Base-by-base conservation (phyloP, 441 rosid genomes). In the Gossypium lobatum region DNA sequence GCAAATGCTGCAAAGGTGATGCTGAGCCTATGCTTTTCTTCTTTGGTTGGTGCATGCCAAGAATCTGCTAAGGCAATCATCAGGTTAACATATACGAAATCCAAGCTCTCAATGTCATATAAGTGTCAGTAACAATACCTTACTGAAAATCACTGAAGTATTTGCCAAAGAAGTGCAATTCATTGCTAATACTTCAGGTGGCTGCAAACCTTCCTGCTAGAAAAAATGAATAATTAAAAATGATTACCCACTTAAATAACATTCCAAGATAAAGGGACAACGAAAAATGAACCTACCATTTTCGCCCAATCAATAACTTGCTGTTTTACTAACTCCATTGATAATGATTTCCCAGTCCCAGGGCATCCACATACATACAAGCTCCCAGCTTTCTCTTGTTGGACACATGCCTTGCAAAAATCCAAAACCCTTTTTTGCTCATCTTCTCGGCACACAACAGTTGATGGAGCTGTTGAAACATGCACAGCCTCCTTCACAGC, bases 281-380 rank as follows among this genome's bases (percentile, higher is more conserved):
- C 37, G 11, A 73, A n/a, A 23, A 53, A 45, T 2, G 54, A 69
- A 18, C 65, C 14, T 71, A 94, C 97, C 88, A 89, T 82, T 55
- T 75, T 80, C 3, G 87, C 81, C 97, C 97, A 92, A 3, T 91
- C 85, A 73, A 81, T 64, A 72, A 87, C 66, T 31, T 74, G 81
- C 48, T 79, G 85, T 73, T 84, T 85, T 31, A 91, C 88, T 82
- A 82, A 91, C 74, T 86, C 92, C 91, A 91, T 86, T 0, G 95
- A 89, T 70, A 94, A 57, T 0, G 97, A 87, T 75, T 94, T 94
- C 1, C 97, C 97, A 0, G 98, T 92, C 75, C 97, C 97, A 0
- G 95, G 97, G 23, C 92, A 88, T 31, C 97, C 98, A 72, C 93
- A 89, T 54, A 87, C 78, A 16, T 92, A 94, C 77, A 89, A 86